Conservation (phyloP, 345 rosid genomes). For the Brassica nigra region DNA sequence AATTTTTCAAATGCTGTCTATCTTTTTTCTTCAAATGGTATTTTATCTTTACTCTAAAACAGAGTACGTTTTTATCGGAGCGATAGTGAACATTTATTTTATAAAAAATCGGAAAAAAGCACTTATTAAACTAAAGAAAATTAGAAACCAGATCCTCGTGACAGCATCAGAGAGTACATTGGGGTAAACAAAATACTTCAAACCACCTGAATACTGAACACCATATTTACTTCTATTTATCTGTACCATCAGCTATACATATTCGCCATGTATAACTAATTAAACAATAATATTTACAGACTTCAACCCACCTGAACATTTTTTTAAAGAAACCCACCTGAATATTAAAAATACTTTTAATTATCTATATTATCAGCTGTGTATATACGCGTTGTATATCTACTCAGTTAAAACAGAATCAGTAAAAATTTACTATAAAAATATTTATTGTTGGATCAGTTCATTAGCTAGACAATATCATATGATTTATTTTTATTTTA, state of each 20-base stretch:
- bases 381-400: background rate
- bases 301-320: background rate
- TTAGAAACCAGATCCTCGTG: conserved; percentile 29
- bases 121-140: background rate
- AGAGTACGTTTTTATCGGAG: too few species aligned
- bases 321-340: background rate
- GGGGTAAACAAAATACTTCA: conserved; percentile 26
- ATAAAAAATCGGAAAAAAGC: conserved; percentile 1
- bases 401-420: too few species aligned
- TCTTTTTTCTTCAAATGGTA: background rate
- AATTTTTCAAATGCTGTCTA: background rate
- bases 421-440: too few species aligned
- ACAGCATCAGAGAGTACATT: conserved; percentile 25
- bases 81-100: too few species aligned
- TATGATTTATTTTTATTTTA: too few species aligned
- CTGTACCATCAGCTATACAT: conserved; percentile 8
- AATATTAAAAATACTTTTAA: too few species aligned
- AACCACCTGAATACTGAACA: conserved; percentile 25
- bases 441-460: too few species aligned
- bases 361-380: background rate
- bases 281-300: background rate
- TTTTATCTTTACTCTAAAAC: background rate
- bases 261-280: background rate
- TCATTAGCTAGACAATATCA: too few species aligned
- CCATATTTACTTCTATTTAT: conserved; percentile 2